A percentile compares a stretch with the other conserved stretches of the same genome.
These are phyloP conservation scores for Melampsora abietis-canadensis DNA, from an alignment of 1,284 basidiomycete genomes.

Conservation along the genomic window DNA sequence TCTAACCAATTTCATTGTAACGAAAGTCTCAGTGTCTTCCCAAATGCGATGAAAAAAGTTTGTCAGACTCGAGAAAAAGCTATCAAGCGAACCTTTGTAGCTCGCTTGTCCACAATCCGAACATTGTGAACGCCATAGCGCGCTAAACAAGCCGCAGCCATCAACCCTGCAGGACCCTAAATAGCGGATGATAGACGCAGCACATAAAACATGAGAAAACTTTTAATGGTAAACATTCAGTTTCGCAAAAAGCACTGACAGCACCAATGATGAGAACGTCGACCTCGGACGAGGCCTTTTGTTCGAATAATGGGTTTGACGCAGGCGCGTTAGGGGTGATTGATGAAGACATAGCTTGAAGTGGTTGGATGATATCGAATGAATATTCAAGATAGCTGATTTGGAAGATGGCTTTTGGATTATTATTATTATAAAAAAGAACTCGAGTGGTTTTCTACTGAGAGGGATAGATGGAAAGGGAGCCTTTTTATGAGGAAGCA, in stretches of 20 bases:
- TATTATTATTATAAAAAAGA: too few relatives aligned
- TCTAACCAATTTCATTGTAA: conserved; percentile 6
- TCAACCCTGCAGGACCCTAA: conserved; percentile 43
- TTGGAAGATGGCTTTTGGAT: too few relatives aligned
- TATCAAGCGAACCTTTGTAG: conserved; percentile 24
- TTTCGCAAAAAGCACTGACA: conserved; percentile 10
- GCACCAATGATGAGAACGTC: conserved; percentile 43
- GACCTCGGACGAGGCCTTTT: conserved; percentile 5
- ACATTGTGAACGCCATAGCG: conserved; percentile 43
- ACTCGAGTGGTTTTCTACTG: too few relatives aligned
- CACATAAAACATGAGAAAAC: neutral
- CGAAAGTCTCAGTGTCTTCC: neutral
- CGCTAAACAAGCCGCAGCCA: conserved; percentile 39
- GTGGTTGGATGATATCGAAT: too few relatives aligned
- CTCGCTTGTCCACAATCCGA: conserved; percentile 39
- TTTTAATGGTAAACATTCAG: neutral
- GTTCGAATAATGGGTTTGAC: too few relatives aligned
- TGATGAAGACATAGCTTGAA: too few relatives aligned
- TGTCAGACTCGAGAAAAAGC: neutral
- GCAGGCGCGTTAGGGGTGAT: too few relatives aligned
- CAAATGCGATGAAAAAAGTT: neutral
- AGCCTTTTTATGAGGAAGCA: too few relatives aligned
- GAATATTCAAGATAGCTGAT: too few relatives aligned
- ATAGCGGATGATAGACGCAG: neutral
- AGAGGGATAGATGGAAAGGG: too few relatives aligned